Evolutionary conservation across 163 green algal genomes (phyloP).

Genomic region (Botryococcus braunii): DNA sequence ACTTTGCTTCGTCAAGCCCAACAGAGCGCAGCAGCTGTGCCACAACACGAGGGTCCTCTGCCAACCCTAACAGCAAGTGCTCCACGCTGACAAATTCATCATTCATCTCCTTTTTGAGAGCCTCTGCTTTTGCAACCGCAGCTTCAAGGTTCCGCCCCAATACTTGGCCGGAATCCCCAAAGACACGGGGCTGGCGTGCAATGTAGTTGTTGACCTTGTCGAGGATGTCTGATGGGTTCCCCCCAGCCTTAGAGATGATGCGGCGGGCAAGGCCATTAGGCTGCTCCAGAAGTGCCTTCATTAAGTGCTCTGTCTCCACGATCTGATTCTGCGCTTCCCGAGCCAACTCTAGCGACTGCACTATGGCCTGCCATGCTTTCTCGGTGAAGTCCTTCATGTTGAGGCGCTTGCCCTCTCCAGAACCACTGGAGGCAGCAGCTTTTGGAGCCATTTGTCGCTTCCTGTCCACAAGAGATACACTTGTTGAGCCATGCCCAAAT

Average conservation of each 20-base stretch:
- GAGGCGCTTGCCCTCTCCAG: slow-evolving; percentile 70
- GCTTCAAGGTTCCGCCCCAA: slow-evolving; percentile 85
- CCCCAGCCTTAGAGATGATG: slow-evolving; percentile 74
- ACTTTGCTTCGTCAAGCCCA: slow-evolving; percentile 48
- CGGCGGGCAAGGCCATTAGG: slow-evolving; percentile 80
- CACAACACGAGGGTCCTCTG: slow-evolving; percentile 58
- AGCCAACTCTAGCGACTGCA: slow-evolving; percentile 66
- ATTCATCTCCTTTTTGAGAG: slow-evolving; percentile 57
- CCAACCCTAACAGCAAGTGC: slow-evolving; percentile 57
- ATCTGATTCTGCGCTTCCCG: slow-evolving; percentile 63
- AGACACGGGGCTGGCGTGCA: slow-evolving; percentile 55
- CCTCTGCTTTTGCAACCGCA: slow-evolving; percentile 68
- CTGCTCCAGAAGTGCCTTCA: slow-evolving; percentile 93
- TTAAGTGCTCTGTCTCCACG: slow-evolving; percentile 95
- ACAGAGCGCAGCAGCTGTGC: slow-evolving; percentile 49
- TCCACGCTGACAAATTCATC: slow-evolving; percentile 87
- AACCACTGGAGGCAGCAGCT: slow-evolving; percentile 1
- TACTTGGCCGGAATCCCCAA: slow-evolving; percentile 68
- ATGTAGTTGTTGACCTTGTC: slow-evolving; percentile 68
- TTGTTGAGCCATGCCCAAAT: too few relatives aligned
- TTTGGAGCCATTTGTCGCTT: background rate
- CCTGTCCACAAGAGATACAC: too few relatives aligned
- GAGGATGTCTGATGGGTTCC: slow-evolving; percentile 69
- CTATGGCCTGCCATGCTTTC: slow-evolving; percentile 88
- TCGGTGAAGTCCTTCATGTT: slow-evolving; percentile 94